Conservation (phyloP, 1,284 basidiomycete genomes). For the Schizophyllum commune region DNA sequence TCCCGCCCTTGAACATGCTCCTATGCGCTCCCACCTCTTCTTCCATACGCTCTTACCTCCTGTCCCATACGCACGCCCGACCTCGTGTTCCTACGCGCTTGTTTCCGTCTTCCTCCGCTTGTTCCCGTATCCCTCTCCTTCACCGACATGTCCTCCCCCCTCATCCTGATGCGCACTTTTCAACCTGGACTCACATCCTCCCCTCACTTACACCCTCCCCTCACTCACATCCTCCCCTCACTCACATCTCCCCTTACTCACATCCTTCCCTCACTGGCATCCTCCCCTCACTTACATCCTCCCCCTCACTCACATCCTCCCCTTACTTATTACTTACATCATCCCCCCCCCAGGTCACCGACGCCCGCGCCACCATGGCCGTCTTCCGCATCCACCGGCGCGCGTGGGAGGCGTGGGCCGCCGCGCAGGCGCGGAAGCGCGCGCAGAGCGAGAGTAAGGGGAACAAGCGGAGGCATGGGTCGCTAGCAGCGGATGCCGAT, state of each 20-base stretch:
- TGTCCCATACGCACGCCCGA: no score
- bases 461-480: constrained; percentile 6
- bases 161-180: no score
- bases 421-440: background rate
- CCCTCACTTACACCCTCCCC: no score
- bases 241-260: background rate
- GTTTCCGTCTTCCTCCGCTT: no score
- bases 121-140: no score
- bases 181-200: no score
- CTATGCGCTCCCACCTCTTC: no score
- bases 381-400: constrained; percentile 84
- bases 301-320: no score
- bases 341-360: constrained; percentile 64
- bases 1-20: no score
- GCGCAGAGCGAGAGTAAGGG: constrained; percentile 16
- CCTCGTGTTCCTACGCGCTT: no score
- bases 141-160: no score
- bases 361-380: constrained; percentile 95
- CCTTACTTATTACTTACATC: background rate
- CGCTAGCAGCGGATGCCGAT: constrained; percentile 8
- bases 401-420: constrained; percentile 67
- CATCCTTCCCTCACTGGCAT: background rate
- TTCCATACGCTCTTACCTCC: no score
- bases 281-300: background rate
- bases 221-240: background rate